Evolutionary conservation across 495 filamentous ascomycete genomes (phyloP), one percentile per base, ranked within the genome.

Genomic region (Chaetomidium leptoderma): DNA sequence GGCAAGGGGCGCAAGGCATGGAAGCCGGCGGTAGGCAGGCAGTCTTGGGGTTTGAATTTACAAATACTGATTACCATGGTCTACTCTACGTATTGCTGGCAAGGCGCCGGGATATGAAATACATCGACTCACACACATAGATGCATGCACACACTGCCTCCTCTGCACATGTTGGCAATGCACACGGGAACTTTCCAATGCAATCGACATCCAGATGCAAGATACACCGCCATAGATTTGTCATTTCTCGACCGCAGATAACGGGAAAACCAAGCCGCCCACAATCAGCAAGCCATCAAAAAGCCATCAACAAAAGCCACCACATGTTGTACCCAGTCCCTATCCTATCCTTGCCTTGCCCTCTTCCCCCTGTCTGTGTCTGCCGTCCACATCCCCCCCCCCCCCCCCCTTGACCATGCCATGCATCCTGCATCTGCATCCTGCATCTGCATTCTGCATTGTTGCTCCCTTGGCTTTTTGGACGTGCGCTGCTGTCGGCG

Each of bases 131-230:
- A 40, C 49, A 17, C n/a, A 40, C 33, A 23, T 39, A 23, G 3
- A n/a, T 23, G 3, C 43, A 45, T 13, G 7, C 8, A 32, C 16
- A 2, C 26, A 32, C 17, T 17, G 23, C 19, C 8, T 42, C 36
- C 29, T 53, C 6, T 30, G 46, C 16, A 13, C n/a, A 14, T 14
- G 21, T 27, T 10, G 23, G 14, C n/a, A 11, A 36, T 7, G 7
- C 16, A 16, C 26, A 19, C 6, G 13, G 36, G 17, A 19, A 32
- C 7, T 14, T 8, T 19, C 16, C 19, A 44, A 56, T 21, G 43
- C 19, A 50, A 46, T 42, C 54, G 54, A 50, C 33, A 40, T 42
- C 44, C 32, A 24, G 32, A 49, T 57, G 54, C 54, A 42, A 57
- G 54, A 57, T 57, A 37, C 45, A 40, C 54, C 45, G 35, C 54